Evolutionary conservation across 176 grass and related monocot species (phyloP).

Genomic region (Eleusine indica): DNA sequence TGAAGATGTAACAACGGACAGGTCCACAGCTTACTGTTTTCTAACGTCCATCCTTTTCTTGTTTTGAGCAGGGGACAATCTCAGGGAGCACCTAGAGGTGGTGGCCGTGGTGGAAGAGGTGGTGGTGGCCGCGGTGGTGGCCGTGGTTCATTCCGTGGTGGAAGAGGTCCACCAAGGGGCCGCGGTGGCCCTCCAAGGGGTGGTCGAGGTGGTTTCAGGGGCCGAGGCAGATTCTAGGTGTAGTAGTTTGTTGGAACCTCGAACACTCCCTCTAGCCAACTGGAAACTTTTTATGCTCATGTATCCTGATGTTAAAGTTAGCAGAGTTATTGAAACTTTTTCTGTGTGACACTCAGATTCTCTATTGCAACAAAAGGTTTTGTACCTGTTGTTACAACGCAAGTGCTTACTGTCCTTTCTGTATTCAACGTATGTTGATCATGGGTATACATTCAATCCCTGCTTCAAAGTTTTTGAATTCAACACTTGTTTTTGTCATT

Average conservation of each 20-base stretch:
- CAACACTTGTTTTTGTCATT: background rate
- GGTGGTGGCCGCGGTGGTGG: constrained; percentile 46
- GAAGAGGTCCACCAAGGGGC: constrained; percentile 79
- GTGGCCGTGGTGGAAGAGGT: constrained; percentile 65
- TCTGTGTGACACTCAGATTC: constrained; percentile 36
- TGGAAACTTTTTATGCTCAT: constrained; percentile 40
- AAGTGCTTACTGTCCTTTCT: background rate
- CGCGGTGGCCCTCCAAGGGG: constrained; percentile 75
- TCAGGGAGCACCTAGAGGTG: constrained; percentile 57
- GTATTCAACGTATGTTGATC: background rate
- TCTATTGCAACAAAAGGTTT: constrained; percentile 33
- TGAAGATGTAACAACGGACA: background rate
- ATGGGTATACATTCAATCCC: background rate
- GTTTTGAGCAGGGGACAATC: constrained; percentile 66
- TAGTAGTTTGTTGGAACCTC: constrained; percentile 40
- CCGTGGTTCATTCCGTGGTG: constrained; percentile 77
- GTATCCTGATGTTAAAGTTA: constrained; percentile 50
- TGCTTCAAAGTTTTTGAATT: background rate
- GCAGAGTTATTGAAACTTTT: constrained; percentile 19
- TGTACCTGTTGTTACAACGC: background rate
- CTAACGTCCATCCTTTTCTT: constrained; percentile 6
- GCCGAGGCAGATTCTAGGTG: constrained; percentile 81
- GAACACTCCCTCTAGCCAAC: background rate
- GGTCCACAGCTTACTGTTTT: background rate
- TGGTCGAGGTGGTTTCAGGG: constrained; percentile 80